Conservation (phyloP, 768 basidiomycete genomes). For the Tricholoma furcatifolium region DNA sequence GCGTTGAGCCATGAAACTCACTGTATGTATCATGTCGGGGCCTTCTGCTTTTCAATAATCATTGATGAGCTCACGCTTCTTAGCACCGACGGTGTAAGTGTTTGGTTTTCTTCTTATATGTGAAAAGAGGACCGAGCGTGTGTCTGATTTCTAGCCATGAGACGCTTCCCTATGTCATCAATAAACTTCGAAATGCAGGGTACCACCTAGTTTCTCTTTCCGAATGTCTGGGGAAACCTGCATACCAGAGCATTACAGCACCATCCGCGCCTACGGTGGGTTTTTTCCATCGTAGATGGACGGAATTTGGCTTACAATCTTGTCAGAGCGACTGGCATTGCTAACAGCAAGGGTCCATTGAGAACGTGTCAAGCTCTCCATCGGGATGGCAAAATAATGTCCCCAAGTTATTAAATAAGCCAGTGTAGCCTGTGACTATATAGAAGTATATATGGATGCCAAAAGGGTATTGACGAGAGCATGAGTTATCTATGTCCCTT, state of each 20-base stretch:
- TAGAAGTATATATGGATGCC: background rate
- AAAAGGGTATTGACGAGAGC: too few relatives aligned
- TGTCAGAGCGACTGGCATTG: slow-evolving; percentile 13
- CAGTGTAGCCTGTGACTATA: too few relatives aligned
- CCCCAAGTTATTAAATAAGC: too few relatives aligned
- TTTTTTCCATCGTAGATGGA: background rate
- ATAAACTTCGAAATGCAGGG: slow-evolving; percentile 34
- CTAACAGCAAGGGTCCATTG: slow-evolving; percentile 5
- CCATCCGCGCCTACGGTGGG: slow-evolving; percentile 32
- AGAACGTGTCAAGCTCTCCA: too few relatives aligned
- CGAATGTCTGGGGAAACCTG: slow-evolving; percentile 37
- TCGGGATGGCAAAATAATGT: background rate
- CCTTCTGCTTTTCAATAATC: background rate
- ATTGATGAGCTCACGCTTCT: background rate
- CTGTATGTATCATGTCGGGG: slow-evolving; percentile 26
- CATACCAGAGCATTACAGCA: slow-evolving; percentile 34
- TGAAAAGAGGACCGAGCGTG: background rate
- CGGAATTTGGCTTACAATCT: background rate
- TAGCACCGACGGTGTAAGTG: slow-evolving; percentile 25
- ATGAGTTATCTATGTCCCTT: too few relatives aligned
- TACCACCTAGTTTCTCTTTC: slow-evolving; percentile 43
- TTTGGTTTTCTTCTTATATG: background rate
- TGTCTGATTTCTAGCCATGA: slow-evolving; percentile 20
- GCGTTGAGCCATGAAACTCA: slow-evolving; percentile 40
- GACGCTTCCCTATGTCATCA: slow-evolving; percentile 39